Evolutionary conservation across 1,284 basidiomycete genomes (phyloP), one percentile per base, ranked within the genome.

Genomic region (Dichomitus squalens): DNA sequence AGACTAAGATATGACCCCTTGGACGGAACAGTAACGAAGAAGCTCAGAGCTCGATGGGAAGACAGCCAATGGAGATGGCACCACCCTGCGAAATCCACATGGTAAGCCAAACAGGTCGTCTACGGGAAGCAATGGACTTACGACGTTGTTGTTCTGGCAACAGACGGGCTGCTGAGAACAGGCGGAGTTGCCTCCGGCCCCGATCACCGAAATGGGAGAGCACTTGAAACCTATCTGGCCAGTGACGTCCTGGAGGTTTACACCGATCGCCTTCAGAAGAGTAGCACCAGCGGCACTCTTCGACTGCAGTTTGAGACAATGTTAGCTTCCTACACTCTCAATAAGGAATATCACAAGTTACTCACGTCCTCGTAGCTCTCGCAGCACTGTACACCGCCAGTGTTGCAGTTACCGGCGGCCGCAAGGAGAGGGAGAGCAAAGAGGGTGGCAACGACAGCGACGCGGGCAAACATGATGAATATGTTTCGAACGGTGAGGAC

Each of bases 141-240:
- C 64, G 39, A 59, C 48, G 58, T 56, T 62, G 65, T 67, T 67
- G 64, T 67, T 60, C 55, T 59, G 21, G 60, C 65, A 65, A 64
- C 64, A 67, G 31, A 67, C 65, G 5, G 61, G 39, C 39, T 35
- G 51, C 6, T 56, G 49, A 14, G 40, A 29, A 62, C 64, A 66
- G 2, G 56, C 18, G 47, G 39, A 46, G 33, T 53, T 49, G 5
- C 34, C 23, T 43, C 64, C 66, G 12, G 31, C 53, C 11, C 57
- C 60, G 51, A 70, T 47, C 25, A 59, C 53, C 21, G 58, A 56
- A 39, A 65, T 38, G 11, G 64, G 64, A 4, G 56, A 57, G 58
- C 62, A 66, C n/a, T 41, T 36, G 27, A 59, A 33, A 27, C 64
- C 62, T 21, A 65, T 27, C 41, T 25, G 35, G 16, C 41, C 58